phyloP scores from a whole-genome alignment of 176 grass and related monocot genomes.

The Saccharum spontaneum region DNA sequence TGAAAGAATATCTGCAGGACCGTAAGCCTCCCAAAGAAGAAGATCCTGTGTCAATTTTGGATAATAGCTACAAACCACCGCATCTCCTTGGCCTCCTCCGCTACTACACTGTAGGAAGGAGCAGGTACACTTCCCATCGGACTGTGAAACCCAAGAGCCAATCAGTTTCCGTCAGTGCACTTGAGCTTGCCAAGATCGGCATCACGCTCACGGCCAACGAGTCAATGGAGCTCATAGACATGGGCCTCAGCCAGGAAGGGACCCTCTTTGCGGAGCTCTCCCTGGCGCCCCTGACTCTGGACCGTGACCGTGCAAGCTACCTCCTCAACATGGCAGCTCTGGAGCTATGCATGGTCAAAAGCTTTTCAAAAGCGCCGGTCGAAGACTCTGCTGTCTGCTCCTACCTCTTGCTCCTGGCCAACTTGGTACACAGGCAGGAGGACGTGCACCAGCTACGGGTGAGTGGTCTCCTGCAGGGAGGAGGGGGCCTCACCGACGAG shows the following conservation, averaged over 20 bases:
- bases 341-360: not conserved
- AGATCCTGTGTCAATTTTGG: too few species aligned
- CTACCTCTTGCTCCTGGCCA: not conserved
- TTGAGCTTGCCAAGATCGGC: conserved; percentile 16
- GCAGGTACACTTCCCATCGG: too few species aligned
- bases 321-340: not conserved
- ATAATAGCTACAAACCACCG: too few species aligned
- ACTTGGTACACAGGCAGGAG: not conserved
- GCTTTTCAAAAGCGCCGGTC: not conserved
- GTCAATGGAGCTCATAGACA: not conserved
- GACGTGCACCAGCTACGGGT: not conserved
- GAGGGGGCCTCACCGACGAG: not conserved
- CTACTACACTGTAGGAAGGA: too few species aligned
- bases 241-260: not conserved
- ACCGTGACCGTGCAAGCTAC: not conserved
- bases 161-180: not conserved
- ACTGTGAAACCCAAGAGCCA: too few species aligned
- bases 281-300: not conserved
- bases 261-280: not conserved
- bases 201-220: not conserved
- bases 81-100: too few species aligned
- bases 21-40: too few species aligned
- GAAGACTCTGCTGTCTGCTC: not conserved
- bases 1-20: too few species aligned
- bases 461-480: not conserved